phyloP scores from a whole-genome alignment of 2,329 filamentous ascomycete genomes.

The Colletotrichum somersetense region DNA sequence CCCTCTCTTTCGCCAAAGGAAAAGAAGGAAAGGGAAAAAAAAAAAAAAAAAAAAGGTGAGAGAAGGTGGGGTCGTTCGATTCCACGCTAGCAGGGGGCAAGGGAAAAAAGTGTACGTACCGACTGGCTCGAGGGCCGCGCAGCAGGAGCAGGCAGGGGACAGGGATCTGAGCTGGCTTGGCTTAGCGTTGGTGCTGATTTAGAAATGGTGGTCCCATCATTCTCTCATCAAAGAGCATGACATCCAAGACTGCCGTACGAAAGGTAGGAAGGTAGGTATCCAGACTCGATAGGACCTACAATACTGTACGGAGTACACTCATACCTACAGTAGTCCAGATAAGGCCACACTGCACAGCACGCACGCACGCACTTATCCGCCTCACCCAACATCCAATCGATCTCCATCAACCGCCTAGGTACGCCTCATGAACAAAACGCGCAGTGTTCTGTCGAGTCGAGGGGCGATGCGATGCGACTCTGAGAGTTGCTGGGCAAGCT shows the following conservation, averaged over 20 bases:
- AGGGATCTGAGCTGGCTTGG: conserved; percentile 2
- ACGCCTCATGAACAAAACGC: too few species aligned
- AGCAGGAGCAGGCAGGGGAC: conserved; percentile 27
- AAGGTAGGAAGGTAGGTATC: background rate
- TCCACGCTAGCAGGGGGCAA: conserved; percentile 27
- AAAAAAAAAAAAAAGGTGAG: conserved; percentile 6
- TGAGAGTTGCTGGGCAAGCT: conserved; percentile 20
- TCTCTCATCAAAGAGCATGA: conserved; percentile 30
- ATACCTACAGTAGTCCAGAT: background rate
- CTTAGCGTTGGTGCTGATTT: conserved; percentile 38
- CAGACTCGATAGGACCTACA: background rate
- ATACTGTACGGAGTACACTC: too few species aligned
- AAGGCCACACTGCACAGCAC: background rate
- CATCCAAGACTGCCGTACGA: too few species aligned
- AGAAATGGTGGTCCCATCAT: conserved; percentile 40
- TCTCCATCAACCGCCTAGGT: background rate
- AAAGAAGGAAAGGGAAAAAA: background rate
- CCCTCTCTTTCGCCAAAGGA: conserved; percentile 9
- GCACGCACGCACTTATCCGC: background rate
- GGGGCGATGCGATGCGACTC: conserved; percentile 12
- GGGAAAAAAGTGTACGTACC: background rate
- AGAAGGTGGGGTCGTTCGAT: conserved; percentile 1
- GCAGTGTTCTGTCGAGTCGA: too few species aligned
- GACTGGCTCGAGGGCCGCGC: conserved; percentile 11
- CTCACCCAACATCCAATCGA: background rate